These are phyloP conservation scores for Exophiala oligosperma DNA, from an alignment of 2,329 filamentous ascomycete species.

Conservation along the genomic window DNA sequence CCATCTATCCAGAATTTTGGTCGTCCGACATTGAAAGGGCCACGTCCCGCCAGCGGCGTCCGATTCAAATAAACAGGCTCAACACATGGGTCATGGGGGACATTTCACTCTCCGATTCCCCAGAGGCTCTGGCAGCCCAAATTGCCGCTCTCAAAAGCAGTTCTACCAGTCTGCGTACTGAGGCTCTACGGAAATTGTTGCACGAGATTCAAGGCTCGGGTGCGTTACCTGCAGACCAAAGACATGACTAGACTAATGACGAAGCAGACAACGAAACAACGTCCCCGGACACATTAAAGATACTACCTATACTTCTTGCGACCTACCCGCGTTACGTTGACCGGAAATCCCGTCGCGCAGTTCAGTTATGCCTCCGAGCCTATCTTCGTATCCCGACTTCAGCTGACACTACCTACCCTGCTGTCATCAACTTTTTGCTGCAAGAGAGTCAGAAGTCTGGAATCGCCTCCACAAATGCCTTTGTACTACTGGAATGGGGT, in stretches of 20 bases:
- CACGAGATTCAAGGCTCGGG: constrained; percentile 19
- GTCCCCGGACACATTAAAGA: not conserved
- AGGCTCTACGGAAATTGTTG: constrained; percentile 24
- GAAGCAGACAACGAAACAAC: constrained; percentile 7
- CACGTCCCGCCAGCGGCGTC: not conserved
- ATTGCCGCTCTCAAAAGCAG: constrained; percentile 21
- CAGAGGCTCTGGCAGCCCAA: constrained; percentile 12
- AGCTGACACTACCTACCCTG: constrained; percentile 31
- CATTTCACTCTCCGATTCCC: constrained; percentile 12
- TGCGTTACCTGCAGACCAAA: not conserved
- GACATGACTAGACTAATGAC: constrained; percentile 1
- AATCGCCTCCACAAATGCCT: constrained; percentile 77
- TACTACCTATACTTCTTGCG: constrained; percentile 62
- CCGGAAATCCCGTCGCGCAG: constrained; percentile 76
- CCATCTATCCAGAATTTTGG: constrained; percentile 3
- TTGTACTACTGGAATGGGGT: constrained; percentile 89
- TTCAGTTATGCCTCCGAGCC: constrained; percentile 74
- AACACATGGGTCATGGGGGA: constrained; percentile 24
- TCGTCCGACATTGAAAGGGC: not conserved
- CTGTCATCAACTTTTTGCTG: constrained; percentile 64
- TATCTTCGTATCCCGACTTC: constrained; percentile 62
- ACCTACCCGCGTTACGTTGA: constrained; percentile 88
- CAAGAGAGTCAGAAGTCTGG: constrained; percentile 73
- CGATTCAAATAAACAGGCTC: not conserved
- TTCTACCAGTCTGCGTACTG: constrained; percentile 27